These are phyloP conservation scores for Talaromyces rugulosus DNA, from an alignment of 2,329 filamentous ascomycete species.

Conservation along the genomic window DNA sequence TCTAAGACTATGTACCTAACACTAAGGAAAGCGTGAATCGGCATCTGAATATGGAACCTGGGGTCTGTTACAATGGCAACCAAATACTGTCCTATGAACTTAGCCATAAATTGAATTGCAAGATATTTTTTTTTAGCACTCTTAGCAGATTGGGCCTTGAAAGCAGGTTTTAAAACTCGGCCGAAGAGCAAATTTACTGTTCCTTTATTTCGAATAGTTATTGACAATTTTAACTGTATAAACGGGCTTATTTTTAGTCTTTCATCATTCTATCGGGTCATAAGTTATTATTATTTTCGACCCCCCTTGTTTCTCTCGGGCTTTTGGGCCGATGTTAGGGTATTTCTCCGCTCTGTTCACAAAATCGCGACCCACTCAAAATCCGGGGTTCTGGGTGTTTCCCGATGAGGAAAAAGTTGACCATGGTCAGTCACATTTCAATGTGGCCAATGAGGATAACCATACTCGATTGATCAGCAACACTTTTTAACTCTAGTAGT, in stretches of 20 bases:
- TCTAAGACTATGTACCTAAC: not conserved
- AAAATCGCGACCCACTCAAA: not conserved
- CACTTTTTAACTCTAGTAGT: not conserved
- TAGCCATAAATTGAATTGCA: not conserved
- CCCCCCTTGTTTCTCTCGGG: not conserved
- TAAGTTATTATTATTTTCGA: not conserved
- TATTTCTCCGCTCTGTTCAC: not conserved
- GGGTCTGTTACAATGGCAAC: not conserved
- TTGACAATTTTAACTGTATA: not conserved
- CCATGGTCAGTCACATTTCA: not conserved
- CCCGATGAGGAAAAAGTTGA: not conserved
- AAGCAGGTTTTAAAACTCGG: not conserved
- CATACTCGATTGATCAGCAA: not conserved
- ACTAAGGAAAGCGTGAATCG: not conserved
- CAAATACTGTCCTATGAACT: not conserved
- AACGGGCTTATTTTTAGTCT: not conserved
- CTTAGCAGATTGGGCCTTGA: not conserved
- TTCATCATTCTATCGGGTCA: too few species aligned
- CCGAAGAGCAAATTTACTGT: not conserved
- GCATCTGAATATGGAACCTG: not conserved
- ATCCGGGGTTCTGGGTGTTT: not conserved
- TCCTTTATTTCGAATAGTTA: not conserved
- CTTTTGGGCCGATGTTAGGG: not conserved
- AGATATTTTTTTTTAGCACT: not conserved
- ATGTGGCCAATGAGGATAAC: not conserved